Conservation (phyloP, 495 filamentous ascomycete species). For the Xylaria venustula region DNA sequence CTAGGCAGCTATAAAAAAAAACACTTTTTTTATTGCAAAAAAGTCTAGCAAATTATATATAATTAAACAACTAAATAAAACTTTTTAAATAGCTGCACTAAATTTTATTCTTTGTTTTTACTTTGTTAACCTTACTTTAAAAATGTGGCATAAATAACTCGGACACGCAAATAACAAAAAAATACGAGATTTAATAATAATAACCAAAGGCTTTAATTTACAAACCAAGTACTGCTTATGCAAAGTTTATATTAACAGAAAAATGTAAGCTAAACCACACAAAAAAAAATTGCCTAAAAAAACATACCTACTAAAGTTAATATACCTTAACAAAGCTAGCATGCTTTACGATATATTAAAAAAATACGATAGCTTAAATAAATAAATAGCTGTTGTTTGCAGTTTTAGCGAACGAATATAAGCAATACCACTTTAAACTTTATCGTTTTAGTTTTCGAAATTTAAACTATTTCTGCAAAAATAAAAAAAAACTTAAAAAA, state of each 20-base stretch:
- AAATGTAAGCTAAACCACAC: background rate
- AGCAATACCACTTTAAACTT: background rate
- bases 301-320: background rate
- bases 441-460: constrained; percentile 1
- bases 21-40: background rate
- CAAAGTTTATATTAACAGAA: background rate
- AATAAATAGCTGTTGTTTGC: background rate
- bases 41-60: background rate
- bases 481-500: constrained; percentile 1
- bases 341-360: background rate
- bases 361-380: background rate
- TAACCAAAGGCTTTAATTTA: background rate
- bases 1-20: background rate
- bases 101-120: background rate
- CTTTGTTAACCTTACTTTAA: background rate
- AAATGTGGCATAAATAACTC: background rate
- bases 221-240: background rate
- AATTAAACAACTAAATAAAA: background rate
- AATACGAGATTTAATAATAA: constrained; percentile 7
- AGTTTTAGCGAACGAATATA: background rate
- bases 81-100: background rate
- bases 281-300: background rate
- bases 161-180: constrained; percentile 4
- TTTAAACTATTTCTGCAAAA: constrained; percentile 1
- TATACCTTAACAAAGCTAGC: background rate